phyloP scores from a whole-genome alignment of 305 asterid species.

The Euphrasia arctica region DNA sequence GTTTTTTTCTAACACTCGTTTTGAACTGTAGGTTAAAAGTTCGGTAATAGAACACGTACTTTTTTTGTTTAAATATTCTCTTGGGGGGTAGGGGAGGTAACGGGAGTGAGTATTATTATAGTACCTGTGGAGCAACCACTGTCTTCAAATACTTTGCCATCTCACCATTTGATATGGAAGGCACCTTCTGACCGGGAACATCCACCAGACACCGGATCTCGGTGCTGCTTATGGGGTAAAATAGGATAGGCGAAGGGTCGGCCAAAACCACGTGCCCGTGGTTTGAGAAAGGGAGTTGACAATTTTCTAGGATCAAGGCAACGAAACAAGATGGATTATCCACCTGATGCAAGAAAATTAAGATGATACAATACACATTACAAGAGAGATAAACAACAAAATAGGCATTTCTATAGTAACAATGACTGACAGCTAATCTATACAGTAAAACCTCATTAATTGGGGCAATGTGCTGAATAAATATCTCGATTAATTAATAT shows the following conservation, averaged over 20 bases:
- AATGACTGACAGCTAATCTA: neutral
- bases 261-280: conserved; percentile 87
- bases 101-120: neutral
- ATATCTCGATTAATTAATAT: too few species aligned
- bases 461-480: too few species aligned
- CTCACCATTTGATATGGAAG: conserved; percentile 74
- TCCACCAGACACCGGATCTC: conserved; percentile 90
- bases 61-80: too few species aligned
- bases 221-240: conserved; percentile 81
- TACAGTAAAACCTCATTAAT: too few species aligned
- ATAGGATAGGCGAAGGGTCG: conserved; percentile 88
- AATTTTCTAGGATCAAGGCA: conserved; percentile 75
- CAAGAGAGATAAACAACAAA: neutral
- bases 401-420: neutral
- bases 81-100: too few species aligned
- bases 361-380: neutral
- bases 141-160: conserved; percentile 75
- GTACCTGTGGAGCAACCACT: conserved; percentile 83
- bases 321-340: conserved; percentile 91
- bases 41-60: too few species aligned
- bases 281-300: conserved; percentile 70
- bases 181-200: conserved; percentile 88
- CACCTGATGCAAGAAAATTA: conserved; percentile 46
- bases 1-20: too few species aligned
- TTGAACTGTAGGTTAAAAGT: too few species aligned